Conservation (phyloP, 2,329 filamentous ascomycete species). For the Trichoderma aggressivum region DNA sequence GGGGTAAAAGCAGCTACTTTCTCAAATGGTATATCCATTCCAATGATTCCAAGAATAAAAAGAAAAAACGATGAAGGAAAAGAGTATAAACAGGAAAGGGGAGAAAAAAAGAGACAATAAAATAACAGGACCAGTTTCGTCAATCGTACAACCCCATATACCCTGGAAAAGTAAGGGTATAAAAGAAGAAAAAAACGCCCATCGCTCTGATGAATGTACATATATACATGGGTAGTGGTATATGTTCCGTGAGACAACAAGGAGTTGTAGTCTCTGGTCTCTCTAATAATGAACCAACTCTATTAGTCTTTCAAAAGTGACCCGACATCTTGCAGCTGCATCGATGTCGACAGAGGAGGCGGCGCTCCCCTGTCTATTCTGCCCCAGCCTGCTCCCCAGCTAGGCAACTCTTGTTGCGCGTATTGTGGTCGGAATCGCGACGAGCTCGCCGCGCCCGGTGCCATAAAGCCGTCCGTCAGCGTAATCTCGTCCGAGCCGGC, state of each 20-base stretch:
- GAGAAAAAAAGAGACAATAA: background rate
- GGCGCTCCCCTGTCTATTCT: conserved; percentile 30
- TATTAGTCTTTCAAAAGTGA: conserved; percentile 17
- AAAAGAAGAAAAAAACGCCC: background rate
- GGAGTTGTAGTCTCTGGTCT: background rate
- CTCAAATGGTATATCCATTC: conserved; percentile 12
- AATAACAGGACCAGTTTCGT: background rate
- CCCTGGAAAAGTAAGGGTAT: background rate
- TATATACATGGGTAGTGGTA: conserved; percentile 1
- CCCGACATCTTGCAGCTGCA: conserved; percentile 20
- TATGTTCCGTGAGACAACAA: background rate
- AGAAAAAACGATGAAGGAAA: background rate
- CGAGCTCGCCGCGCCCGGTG: background rate
- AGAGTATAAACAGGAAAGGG: background rate
- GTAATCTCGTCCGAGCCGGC: conserved; percentile 16
- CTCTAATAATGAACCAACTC: background rate
- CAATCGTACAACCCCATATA: background rate
- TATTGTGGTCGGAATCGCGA: background rate
- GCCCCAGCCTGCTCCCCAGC: conserved; percentile 34
- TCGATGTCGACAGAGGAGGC: conserved; percentile 23
- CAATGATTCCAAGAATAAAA: background rate
- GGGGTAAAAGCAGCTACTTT: background rate
- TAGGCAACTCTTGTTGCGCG: conserved; percentile 23
- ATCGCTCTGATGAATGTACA: conserved; percentile 4
- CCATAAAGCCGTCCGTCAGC: conserved; percentile 4